These are phyloP conservation scores for Alternaria sp. DNA, from an alignment of 2,329 filamentous ascomycete species.

Conservation along the genomic window DNA sequence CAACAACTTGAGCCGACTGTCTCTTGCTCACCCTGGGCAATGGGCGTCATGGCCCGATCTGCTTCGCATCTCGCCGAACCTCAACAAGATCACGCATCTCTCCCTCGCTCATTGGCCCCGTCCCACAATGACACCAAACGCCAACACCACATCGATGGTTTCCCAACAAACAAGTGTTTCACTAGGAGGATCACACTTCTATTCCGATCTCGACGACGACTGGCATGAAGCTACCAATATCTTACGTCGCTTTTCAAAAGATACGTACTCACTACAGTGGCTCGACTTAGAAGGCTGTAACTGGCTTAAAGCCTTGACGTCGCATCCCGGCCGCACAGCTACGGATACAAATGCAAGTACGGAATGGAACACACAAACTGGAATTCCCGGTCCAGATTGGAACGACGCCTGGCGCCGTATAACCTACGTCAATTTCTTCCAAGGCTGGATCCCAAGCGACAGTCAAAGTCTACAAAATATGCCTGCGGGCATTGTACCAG, in stretches of 20 bases:
- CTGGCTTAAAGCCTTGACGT: constrained; percentile 64
- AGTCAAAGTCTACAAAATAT: constrained; percentile 41
- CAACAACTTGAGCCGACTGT: constrained; percentile 65
- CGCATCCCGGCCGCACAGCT: constrained; percentile 32
- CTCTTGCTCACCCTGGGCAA: constrained; percentile 62
- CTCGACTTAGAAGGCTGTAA: constrained; percentile 69
- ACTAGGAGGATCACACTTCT: constrained; percentile 62
- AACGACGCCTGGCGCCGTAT: constrained; percentile 56
- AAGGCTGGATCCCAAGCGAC: constrained; percentile 56
- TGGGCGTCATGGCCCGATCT: constrained; percentile 65
- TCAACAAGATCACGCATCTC: constrained; percentile 68
- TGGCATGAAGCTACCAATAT: constrained; percentile 65
- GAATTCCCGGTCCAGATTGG: constrained; percentile 47
- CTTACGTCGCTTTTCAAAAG: constrained; percentile 63
- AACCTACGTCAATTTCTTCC: constrained; percentile 52
- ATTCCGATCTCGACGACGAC: constrained; percentile 63
- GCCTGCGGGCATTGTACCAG: constrained; percentile 47
- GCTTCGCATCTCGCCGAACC: constrained; percentile 60
- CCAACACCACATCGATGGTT: constrained; percentile 57
- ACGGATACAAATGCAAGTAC: constrained; percentile 1
- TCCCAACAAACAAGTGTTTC: constrained; percentile 54
- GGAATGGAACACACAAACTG: constrained; percentile 14
- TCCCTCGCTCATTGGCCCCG: constrained; percentile 70
- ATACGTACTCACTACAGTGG: constrained; percentile 68
- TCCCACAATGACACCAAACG: constrained; percentile 66